Conservation (phyloP, 2,329 filamentous ascomycete genomes). For the Colletotrichum sp. region DNA sequence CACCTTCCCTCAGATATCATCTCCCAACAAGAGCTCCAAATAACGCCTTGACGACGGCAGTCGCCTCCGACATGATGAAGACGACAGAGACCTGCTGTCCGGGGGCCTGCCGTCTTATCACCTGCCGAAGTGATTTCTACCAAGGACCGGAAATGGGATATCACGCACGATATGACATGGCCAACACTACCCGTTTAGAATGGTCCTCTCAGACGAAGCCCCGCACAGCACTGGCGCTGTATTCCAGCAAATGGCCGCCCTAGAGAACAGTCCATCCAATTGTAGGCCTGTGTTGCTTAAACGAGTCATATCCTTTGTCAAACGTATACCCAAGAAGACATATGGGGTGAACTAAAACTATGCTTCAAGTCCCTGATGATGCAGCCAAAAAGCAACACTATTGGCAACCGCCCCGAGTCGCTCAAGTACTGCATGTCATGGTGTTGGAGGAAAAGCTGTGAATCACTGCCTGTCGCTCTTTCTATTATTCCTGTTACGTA, state of each 20-base stretch:
- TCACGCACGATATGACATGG: background rate
- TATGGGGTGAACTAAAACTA: background rate
- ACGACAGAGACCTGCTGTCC: background rate
- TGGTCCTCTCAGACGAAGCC: too few species aligned
- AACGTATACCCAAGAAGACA: background rate
- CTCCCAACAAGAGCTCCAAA: background rate
- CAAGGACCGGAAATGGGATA: background rate
- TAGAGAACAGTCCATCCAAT: background rate
- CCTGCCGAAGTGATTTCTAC: background rate
- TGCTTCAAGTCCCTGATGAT: background rate
- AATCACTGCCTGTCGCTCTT: background rate
- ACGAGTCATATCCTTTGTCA: background rate
- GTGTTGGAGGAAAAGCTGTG: background rate
- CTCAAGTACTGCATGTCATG: background rate
- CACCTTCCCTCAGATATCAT: background rate
- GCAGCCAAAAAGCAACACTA: background rate
- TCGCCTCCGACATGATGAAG: background rate
- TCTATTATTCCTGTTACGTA: background rate
- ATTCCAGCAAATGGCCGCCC: background rate
- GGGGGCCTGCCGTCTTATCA: background rate
- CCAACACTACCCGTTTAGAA: background rate
- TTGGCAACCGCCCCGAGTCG: rapidly evolving
- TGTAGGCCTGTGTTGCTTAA: background rate
- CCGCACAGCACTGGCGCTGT: background rate
- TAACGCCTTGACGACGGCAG: background rate